Evolutionary conservation across 768 basidiomycete genomes (phyloP), one percentile per base, ranked within the genome.

Genomic region (Suillus ampliporus): DNA sequence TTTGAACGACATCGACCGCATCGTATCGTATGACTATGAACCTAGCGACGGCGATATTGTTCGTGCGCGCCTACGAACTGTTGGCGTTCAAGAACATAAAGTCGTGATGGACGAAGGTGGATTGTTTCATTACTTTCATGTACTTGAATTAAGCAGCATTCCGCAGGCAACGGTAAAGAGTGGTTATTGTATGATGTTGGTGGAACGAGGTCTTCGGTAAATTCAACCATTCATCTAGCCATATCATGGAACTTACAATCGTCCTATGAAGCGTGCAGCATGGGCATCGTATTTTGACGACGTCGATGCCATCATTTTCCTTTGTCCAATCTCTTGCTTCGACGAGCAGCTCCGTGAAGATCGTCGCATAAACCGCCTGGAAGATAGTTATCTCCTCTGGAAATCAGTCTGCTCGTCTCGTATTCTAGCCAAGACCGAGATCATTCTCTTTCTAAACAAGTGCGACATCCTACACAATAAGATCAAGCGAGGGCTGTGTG

Each of bases 261-360:
- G 31, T 50, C 66, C 68, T 31, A 62, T 57, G 48, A 69, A 91
- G 89, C 83, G 91, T 60, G 81, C 82, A 21, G 88, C 86, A 0
- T 94, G 92, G 92, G 87, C 86, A 71, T 86, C 90, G 4, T 93
- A 88, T 74, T 93, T 94, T 64, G 90, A 93, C 66, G 89, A 92
- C 72, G 86, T 90, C 58, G 86, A 92, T 75, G 87, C 91, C 1
- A 91, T 94, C 72, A 93, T 95, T 68, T 94, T 94, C 77, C 85
- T 94, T 41, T 74, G 73, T 53, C 79, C 82, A 66, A 88, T 94
- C 68, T 92, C 89, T 31, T 89, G 90, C 59, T 95, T 94, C 71
- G 89, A 94, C 68, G 92, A 94, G 72, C 84, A 82, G 57, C 80
- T 94, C 0, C 86, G 86, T 6, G 92, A 93, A 73, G 84, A 93